Conservation (phyloP, 176 grass and related monocot genomes). For the Triticum dicoccoides region DNA sequence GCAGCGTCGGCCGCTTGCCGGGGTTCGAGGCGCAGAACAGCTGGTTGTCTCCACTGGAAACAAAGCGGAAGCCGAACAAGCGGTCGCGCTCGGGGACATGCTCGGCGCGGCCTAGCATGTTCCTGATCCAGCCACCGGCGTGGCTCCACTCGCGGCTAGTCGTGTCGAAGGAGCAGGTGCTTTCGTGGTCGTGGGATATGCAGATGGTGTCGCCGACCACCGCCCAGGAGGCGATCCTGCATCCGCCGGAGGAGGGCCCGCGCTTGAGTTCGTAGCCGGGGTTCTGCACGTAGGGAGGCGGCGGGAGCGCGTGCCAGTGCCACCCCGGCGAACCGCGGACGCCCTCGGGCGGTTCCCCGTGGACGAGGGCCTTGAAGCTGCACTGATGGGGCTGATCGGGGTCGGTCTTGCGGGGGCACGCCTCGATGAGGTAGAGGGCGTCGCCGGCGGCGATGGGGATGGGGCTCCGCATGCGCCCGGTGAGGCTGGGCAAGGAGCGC, state of each 20-base stretch:
- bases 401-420: neutral
- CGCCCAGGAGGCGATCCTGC: neutral
- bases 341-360: neutral
- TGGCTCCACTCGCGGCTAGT: neutral
- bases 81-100: neutral
- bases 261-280: neutral
- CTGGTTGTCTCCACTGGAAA: neutral
- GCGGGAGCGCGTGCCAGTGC: neutral
- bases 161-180: neutral
- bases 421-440: conserved; percentile 7
- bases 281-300: neutral
- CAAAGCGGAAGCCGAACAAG: conserved; percentile 1
- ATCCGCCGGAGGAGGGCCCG: neutral
- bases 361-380: neutral
- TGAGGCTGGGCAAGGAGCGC: neutral
- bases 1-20: neutral
- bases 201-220: neutral
- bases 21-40: neutral
- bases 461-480: neutral
- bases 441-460: neutral
- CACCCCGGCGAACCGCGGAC: neutral
- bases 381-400: neutral
- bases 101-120: neutral
- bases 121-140: neutral
- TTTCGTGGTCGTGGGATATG: neutral